phyloP scores from a whole-genome alignment of 2,329 filamentous ascomycete genomes.

The Ilyonectria sp. region DNA sequence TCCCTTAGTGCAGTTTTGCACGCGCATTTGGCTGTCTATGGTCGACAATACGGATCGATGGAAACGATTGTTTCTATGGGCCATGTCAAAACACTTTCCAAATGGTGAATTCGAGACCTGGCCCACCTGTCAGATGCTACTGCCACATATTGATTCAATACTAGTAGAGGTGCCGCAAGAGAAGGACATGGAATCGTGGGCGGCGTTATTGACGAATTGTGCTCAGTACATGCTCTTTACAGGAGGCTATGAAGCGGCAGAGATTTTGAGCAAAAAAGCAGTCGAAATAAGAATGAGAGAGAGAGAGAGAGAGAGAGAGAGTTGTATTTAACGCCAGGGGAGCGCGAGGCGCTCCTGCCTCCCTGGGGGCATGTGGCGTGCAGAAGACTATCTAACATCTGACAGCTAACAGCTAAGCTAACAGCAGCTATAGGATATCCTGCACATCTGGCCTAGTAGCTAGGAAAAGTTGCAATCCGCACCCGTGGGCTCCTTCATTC shows the following conservation, averaged over 20 bases:
- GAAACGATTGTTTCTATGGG: conserved; percentile 12
- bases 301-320: conserved; percentile 8
- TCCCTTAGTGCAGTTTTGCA: conserved; percentile 44
- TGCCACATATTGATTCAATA: conserved; percentile 19
- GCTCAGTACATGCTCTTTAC: not conserved
- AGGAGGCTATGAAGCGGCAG: conserved; percentile 4
- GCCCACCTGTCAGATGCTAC: conserved; percentile 11
- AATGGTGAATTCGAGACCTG: conserved; percentile 4
- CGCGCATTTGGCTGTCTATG: conserved; percentile 36
- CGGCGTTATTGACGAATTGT: not conserved
- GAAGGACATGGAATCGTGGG: not conserved
- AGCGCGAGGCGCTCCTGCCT: conserved; percentile 10
- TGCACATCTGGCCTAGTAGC: not conserved
- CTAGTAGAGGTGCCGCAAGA: not conserved
- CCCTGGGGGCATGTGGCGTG: conserved; percentile 10
- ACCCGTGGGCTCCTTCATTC: conserved; percentile 18
- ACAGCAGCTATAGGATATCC: not conserved
- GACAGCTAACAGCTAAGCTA: no score
- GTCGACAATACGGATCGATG: conserved; percentile 16
- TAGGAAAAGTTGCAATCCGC: conserved; percentile 10
- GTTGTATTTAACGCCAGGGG: conserved; percentile 18
- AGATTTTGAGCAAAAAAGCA: not conserved
- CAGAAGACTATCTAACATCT: conserved; percentile 3
- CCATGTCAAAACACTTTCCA: conserved; percentile 15
- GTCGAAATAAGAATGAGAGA: not conserved